Percentiles rank a stretch among this genome's conserved stretches.
Evolutionary conservation across 2,329 filamentous ascomycete genomes (phyloP).

Genomic region (Hypoxylon sp.): DNA sequence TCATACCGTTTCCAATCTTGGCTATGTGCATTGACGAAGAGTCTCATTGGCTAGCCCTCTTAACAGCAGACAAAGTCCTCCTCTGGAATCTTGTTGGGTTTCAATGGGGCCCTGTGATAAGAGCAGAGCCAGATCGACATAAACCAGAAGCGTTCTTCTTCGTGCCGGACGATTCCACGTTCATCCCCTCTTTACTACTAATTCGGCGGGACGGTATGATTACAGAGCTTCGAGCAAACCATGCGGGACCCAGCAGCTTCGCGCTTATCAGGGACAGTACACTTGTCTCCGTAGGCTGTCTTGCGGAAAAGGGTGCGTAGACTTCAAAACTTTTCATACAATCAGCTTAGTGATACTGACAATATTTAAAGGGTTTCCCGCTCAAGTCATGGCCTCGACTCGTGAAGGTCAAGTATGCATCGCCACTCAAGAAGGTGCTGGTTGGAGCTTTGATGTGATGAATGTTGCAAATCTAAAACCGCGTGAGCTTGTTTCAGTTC

Average conservation of each 20-base stretch:
- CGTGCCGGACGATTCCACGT: conserved; percentile 57
- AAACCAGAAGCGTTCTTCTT: conserved; percentile 77
- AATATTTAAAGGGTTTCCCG: conserved; percentile 45
- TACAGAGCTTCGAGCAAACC: conserved; percentile 68
- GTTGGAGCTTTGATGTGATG: conserved; percentile 67
- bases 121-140: conserved; percentile 70
- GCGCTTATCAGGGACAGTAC: conserved; percentile 66
- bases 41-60: conserved; percentile 76
- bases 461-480: conserved; percentile 57
- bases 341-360: conserved; percentile 33
- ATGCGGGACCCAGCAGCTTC: conserved; percentile 60
- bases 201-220: conserved; percentile 76
- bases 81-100: conserved; percentile 74
- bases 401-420: conserved; percentile 52
- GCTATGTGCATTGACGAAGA: conserved; percentile 75
- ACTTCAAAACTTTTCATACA: conserved; percentile 4
- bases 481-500: conserved; percentile 68
- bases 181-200: conserved; percentile 68
- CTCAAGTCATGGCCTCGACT: conserved; percentile 54
- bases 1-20: conserved; percentile 71
- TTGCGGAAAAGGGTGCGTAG: conserved; percentile 62
- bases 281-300: conserved; percentile 64
- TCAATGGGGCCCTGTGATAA: conserved; percentile 68
- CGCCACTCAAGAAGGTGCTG: conserved; percentile 55
- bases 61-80: conserved; percentile 70